Conservation (phyloP, 345 rosid genomes). For the Trapa incisa region DNA sequence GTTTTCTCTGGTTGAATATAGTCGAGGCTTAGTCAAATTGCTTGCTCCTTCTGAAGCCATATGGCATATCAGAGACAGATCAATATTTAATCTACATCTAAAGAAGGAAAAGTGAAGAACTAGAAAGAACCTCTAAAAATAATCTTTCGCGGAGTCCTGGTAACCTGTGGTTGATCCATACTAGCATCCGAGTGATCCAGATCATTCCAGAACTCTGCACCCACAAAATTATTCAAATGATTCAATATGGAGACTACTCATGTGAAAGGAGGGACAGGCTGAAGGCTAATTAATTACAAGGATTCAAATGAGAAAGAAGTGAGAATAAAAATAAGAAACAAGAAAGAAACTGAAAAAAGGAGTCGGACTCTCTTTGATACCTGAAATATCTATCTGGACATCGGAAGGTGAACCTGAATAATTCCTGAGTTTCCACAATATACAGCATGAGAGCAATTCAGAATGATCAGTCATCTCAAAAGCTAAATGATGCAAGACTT, state of each 20-base stretch:
- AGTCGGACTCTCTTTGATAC: conserved; percentile 14
- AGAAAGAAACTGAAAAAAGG: background rate
- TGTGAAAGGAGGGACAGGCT: background rate
- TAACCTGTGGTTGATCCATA: conserved; percentile 37
- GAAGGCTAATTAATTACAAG: background rate
- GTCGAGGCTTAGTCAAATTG: background rate
- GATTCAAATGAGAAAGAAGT: background rate
- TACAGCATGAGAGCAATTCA: background rate
- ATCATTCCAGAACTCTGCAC: conserved; percentile 41
- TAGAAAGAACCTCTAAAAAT: conserved; percentile 54
- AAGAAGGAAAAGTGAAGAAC: background rate
- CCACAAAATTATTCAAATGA: background rate
- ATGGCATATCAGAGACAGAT: background rate
- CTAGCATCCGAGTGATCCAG: conserved; percentile 29
- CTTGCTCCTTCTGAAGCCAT: background rate
- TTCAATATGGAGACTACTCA: background rate
- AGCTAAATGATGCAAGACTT: background rate
- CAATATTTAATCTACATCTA: background rate
- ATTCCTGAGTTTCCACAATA: conserved; percentile 4
- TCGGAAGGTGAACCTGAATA: conserved; percentile 2
- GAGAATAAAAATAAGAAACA: background rate
- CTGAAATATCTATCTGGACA: conserved; percentile 36
- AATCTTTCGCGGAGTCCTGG: conserved; percentile 50
- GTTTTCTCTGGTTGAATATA: background rate
- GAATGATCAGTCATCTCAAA: background rate